These are phyloP conservation scores for Malassezia caprae DNA, from an alignment of 1,284 basidiomycete species.

Conservation along the genomic window DNA sequence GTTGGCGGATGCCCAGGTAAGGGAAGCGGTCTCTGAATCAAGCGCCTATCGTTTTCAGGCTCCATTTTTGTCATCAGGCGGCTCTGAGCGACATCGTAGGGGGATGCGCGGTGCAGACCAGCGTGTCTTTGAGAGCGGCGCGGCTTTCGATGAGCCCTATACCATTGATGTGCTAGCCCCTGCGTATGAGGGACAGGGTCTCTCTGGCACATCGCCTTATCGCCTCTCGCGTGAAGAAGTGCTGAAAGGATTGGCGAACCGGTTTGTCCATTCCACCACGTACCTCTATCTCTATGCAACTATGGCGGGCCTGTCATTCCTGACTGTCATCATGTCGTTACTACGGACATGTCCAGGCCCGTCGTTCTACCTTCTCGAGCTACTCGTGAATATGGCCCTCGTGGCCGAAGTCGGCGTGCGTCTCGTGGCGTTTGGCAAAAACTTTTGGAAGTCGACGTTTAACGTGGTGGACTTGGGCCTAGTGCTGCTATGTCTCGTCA, in stretches of 20 bases:
- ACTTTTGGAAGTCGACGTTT: constrained; percentile 46
- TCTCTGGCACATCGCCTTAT: constrained; percentile 14
- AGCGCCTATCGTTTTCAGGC: constrained; percentile 8
- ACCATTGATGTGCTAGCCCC: constrained; percentile 14
- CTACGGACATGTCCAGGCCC: constrained; percentile 37
- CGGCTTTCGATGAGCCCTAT: background rate
- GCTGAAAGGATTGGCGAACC: constrained; percentile 44
- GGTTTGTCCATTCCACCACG: constrained; percentile 43
- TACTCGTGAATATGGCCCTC: constrained; percentile 39
- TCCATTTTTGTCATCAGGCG: background rate
- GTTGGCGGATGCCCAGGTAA: constrained; percentile 5
- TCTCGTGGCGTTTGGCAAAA: constrained; percentile 40
- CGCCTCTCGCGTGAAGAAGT: constrained; percentile 36
- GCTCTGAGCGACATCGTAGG: background rate
- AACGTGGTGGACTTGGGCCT: constrained; percentile 42
- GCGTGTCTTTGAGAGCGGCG: background rate
- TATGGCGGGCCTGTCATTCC: constrained; percentile 40
- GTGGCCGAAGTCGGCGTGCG: constrained; percentile 42
- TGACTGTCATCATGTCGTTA: constrained; percentile 39
- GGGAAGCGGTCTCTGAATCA: background rate
- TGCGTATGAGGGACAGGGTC: constrained; percentile 1
- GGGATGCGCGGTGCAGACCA: background rate
- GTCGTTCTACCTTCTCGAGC: constrained; percentile 40
- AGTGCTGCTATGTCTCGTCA: constrained; percentile 38
- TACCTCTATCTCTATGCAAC: constrained; percentile 45